Conservation (phyloP, 1,284 basidiomycete species). For the Cutaneotrichosporon dermatis region DNA sequence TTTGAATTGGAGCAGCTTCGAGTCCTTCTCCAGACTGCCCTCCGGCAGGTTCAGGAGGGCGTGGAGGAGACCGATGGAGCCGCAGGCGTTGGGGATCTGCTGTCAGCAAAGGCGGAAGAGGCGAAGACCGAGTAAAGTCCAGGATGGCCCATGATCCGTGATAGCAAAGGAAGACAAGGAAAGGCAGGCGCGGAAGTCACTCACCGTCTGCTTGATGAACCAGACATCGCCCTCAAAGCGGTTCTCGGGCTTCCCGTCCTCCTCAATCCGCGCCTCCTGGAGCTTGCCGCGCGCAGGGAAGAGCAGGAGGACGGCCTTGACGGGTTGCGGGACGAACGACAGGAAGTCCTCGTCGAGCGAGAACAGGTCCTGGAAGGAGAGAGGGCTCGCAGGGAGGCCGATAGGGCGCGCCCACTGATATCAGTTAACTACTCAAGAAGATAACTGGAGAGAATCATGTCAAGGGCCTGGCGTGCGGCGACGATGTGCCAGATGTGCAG, state of each 20-base stretch:
- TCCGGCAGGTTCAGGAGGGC: slow-evolving; percentile 51
- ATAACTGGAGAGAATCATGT: no score
- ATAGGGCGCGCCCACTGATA: slow-evolving; percentile 69
- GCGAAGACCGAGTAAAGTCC: no score
- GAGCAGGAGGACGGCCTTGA: slow-evolving; percentile 73
- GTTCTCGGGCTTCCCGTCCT: slow-evolving; percentile 32
- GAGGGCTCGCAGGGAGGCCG: slow-evolving; percentile 60
- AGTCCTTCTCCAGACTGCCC: slow-evolving; percentile 25
- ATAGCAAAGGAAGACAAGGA: no score
- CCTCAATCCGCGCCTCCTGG: slow-evolving; percentile 56
- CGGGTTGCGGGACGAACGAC: slow-evolving; percentile 62
- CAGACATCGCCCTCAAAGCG: slow-evolving; percentile 42
- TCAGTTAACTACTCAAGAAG: no score
- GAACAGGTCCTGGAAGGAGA: slow-evolving; percentile 72
- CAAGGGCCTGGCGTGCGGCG: no score
- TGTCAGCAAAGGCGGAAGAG: background rate
- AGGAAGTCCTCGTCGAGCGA: slow-evolving; percentile 77
- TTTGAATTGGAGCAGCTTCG: slow-evolving; percentile 41
- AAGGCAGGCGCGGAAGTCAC: slow-evolving; percentile 7
- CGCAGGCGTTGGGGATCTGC: slow-evolving; percentile 81
- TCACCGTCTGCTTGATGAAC: slow-evolving; percentile 52
- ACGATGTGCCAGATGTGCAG: no score
- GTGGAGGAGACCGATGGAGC: slow-evolving; percentile 81
- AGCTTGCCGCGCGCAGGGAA: slow-evolving; percentile 65
- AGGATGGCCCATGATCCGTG: no score